These are phyloP conservation scores for Pisolithus microcarpus DNA, from an alignment of 768 basidiomycete species.

Conservation along the genomic window DNA sequence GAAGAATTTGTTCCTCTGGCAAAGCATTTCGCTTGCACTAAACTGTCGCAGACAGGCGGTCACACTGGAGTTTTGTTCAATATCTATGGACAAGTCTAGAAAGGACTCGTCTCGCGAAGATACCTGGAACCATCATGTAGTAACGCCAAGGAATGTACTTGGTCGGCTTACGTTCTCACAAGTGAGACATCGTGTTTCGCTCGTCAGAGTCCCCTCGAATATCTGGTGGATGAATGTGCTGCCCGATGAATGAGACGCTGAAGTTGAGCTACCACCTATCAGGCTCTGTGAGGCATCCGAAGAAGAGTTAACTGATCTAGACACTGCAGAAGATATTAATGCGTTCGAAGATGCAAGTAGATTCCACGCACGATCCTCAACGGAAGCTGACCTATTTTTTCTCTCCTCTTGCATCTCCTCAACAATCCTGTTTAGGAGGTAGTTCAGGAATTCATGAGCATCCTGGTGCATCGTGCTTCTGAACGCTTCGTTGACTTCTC, in stretches of 20 bases:
- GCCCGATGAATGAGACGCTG: slow-evolving; percentile 40
- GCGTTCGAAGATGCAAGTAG: slow-evolving; percentile 1
- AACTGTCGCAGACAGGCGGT: slow-evolving; percentile 95
- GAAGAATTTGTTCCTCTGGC: slow-evolving; percentile 96
- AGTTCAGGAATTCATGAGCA: slow-evolving; percentile 97
- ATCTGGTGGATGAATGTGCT: slow-evolving; percentile 84
- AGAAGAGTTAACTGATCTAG: slow-evolving; percentile 52
- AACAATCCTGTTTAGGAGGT: slow-evolving; percentile 84
- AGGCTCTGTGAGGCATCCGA: slow-evolving; percentile 36
- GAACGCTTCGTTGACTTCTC: slow-evolving; percentile 87
- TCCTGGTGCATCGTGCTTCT: slow-evolving; percentile 93
- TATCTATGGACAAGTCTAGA: slow-evolving; percentile 97
- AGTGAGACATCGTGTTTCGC: slow-evolving; percentile 94
- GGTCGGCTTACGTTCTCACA: slow-evolving; percentile 76
- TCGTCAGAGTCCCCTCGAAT: slow-evolving; percentile 91
- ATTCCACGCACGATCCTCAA: slow-evolving; percentile 58
- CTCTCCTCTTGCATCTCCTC: slow-evolving; percentile 83
- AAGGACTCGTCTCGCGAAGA: slow-evolving; percentile 95
- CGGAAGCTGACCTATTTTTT: slow-evolving; percentile 38
- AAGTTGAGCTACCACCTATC: slow-evolving; percentile 40
- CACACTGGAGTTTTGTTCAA: slow-evolving; percentile 95
- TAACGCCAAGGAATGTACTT: slow-evolving; percentile 4
- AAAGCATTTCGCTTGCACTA: slow-evolving; percentile 97
- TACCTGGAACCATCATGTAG: slow-evolving; percentile 40
- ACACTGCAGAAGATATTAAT: slow-evolving; percentile 35